These are phyloP conservation scores for Phlyctochytrium bullatum DNA, from an alignment of 192 early-diverging fungal genomes.

Conservation along the genomic window DNA sequence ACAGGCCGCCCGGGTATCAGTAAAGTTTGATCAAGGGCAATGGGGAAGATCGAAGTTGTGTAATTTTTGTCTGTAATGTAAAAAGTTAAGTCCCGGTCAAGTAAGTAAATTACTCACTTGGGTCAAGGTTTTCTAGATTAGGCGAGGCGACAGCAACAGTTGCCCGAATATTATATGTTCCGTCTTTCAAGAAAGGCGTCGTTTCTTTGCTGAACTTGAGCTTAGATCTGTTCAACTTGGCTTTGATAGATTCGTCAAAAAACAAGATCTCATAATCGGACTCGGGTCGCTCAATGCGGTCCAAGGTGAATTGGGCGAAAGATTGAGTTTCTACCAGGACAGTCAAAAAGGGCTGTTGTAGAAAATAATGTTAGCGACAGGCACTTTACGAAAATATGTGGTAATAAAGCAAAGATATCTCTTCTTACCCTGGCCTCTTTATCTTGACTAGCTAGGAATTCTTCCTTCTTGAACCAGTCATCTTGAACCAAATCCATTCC, in stretches of 20 bases:
- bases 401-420: constrained; percentile 6
- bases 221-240: constrained; percentile 74
- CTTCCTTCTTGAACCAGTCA: constrained; percentile 59
- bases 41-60: constrained; percentile 24
- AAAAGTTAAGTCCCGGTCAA: background rate
- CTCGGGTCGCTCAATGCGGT: constrained; percentile 60
- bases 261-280: constrained; percentile 70
- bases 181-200: constrained; percentile 53
- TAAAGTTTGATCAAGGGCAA: constrained; percentile 25
- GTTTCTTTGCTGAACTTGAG: constrained; percentile 69
- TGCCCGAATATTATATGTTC: constrained; percentile 39
- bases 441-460: constrained; percentile 57
- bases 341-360: constrained; percentile 56
- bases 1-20: constrained; percentile 28
- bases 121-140: constrained; percentile 34
- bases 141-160: constrained; percentile 31
- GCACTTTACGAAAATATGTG: background rate
- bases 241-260: constrained; percentile 81
- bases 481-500: constrained; percentile 34
- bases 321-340: constrained; percentile 69
- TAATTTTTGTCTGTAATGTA: constrained; percentile 19
- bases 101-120: constrained; percentile 15
- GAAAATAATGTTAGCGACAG: background rate
- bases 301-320: constrained; percentile 75
- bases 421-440: constrained; percentile 47